phyloP scores from a whole-genome alignment of 768 basidiomycete species.

The Pholiota molesta region DNA sequence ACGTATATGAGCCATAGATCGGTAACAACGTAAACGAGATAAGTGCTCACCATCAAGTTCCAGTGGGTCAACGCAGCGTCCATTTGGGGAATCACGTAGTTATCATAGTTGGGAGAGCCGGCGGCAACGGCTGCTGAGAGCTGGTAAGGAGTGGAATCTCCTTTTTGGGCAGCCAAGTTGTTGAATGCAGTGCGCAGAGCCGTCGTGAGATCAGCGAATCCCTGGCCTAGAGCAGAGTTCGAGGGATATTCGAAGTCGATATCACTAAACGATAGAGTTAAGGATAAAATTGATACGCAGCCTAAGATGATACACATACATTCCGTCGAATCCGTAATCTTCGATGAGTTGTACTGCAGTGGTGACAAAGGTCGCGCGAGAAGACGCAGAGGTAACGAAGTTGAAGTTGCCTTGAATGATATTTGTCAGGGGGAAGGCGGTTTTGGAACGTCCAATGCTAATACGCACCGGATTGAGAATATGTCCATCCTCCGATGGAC shows the following conservation, averaged over 20 bases:
- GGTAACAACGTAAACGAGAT: not conserved
- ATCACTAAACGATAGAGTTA: slow-evolving; percentile 43
- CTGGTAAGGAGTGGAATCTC: slow-evolving; percentile 61
- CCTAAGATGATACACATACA: slow-evolving; percentile 42
- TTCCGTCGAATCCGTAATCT: slow-evolving; percentile 82
- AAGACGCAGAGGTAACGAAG: slow-evolving; percentile 55
- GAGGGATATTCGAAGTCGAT: slow-evolving; percentile 82
- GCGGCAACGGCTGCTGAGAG: slow-evolving; percentile 68
- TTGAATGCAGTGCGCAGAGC: slow-evolving; percentile 66
- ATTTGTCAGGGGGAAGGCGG: not conserved
- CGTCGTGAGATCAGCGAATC: slow-evolving; percentile 66
- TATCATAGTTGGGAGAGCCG: slow-evolving; percentile 59
- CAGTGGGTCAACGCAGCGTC: slow-evolving; percentile 69
- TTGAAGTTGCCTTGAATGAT: slow-evolving; percentile 55
- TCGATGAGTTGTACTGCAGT: slow-evolving; percentile 65
- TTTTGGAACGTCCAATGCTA: not conserved
- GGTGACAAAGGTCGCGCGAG: slow-evolving; percentile 59
- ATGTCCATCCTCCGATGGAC: slow-evolving; percentile 68
- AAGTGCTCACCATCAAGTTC: slow-evolving; percentile 73
- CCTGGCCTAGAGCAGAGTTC: slow-evolving; percentile 59
- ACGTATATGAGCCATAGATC: not conserved
- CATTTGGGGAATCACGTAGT: slow-evolving; percentile 65
- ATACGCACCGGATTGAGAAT: slow-evolving; percentile 56
- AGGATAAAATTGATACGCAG: not conserved
- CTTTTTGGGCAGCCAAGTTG: slow-evolving; percentile 57